These are phyloP conservation scores for Staphylotrichum longicolle DNA, from an alignment of 495 filamentous ascomycete species.

Conservation along the genomic window DNA sequence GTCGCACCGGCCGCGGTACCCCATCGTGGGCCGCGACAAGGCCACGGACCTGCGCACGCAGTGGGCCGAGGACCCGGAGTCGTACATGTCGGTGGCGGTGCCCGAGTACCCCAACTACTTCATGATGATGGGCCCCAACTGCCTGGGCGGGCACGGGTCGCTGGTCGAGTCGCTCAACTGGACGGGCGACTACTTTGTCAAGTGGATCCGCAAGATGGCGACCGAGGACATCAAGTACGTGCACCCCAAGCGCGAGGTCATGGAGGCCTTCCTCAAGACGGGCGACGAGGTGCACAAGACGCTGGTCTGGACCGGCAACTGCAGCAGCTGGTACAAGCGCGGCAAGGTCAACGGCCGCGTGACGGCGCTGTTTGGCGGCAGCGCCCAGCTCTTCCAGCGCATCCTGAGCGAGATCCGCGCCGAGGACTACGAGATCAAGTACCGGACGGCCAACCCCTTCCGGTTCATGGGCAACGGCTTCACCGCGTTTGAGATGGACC, in stretches of 20 bases:
- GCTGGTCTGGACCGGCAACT: slow-evolving; percentile 62
- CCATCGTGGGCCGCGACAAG: slow-evolving; percentile 47
- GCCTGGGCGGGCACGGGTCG: slow-evolving; percentile 49
- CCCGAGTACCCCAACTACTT: slow-evolving; percentile 67
- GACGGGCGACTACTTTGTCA: slow-evolving; percentile 42
- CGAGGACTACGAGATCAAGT: neutral
- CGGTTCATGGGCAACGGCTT: neutral
- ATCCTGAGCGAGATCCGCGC: neutral
- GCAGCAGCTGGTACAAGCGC: slow-evolving; percentile 69
- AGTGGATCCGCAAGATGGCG: slow-evolving; percentile 61
- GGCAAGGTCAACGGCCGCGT: slow-evolving; percentile 44
- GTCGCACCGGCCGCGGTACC: slow-evolving; percentile 58
- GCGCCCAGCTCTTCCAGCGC: neutral
- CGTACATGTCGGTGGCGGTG: slow-evolving; percentile 61
- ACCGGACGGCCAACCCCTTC: neutral
- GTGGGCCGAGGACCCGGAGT: slow-evolving; percentile 51
- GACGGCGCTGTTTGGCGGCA: no score
- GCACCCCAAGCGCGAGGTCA: slow-evolving; percentile 49
- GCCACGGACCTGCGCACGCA: slow-evolving; percentile 49
- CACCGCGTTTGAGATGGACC: neutral
- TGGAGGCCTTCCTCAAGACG: slow-evolving; percentile 63
- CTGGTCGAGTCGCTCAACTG: slow-evolving; percentile 29
- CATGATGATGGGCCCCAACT: slow-evolving; percentile 58
- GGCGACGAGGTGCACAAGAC: slow-evolving; percentile 60
- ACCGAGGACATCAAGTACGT: slow-evolving; percentile 64